Base-by-base conservation (phyloP, 2,329 filamentous ascomycete species). In the Colletotrichum coccodes region DNA sequence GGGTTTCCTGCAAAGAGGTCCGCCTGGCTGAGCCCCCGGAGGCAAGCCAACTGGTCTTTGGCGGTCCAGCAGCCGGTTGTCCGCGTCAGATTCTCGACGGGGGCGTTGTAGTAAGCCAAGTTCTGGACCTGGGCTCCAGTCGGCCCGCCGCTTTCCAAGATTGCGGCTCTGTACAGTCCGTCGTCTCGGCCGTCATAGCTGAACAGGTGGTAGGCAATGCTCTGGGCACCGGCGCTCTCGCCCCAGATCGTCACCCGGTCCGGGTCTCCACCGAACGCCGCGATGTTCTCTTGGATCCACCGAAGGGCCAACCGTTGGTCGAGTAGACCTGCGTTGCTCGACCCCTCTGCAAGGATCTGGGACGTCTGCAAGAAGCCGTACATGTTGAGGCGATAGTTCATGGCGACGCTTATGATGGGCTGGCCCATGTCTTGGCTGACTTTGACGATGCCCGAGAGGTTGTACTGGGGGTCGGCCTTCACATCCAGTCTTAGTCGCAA, bases 371-470 rank as follows among this genome's bases (percentile, higher is more conserved):
- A 72, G 72, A 88, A 89, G 0, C 87, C 87, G 79, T 84, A 89
- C 61, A 84, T 81, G 6, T 80, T 83, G 7, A 87, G 77, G 14
- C 86, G 81, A 69, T 88, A 89, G 72, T 88, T 88, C 71, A 89
- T 79, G 50, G 81, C 84, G 3, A 88, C 85, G 1, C 80, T 85
- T 18, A 90, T 82, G 46, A 90, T 80, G 0, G 86, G 87, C 71
- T 86, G 84, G 46, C 81, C 81, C 26, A 88, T 83, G 4, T 83
- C 77, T 46, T 85, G 83, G 7, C 85, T 83, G 30, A 86, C 83
- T 50, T 84, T 78, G 7, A 92, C 87, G 53, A 92, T 86, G 54
- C 86, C 88, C 26, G 87, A 89, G 40, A 91, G 81, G 73, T 92
- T 92, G 75, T 92, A 92, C 61, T 89, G 84, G 6, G 85, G 80